Conservation (phyloP, 2,329 filamentous ascomycete genomes). For the Didymella sp. region DNA sequence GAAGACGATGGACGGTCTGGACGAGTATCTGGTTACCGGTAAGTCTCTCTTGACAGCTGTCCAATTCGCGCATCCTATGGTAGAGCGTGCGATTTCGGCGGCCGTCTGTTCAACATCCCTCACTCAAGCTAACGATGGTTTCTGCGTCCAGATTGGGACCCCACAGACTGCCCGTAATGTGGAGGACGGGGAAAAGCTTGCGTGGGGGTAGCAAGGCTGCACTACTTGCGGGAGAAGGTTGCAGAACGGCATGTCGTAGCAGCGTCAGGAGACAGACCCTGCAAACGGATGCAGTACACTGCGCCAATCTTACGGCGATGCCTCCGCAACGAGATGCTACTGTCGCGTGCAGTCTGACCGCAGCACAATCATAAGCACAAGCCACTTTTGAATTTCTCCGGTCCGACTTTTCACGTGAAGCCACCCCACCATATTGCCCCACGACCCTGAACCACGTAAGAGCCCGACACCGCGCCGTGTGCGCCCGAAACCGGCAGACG, state of each 20-base stretch:
- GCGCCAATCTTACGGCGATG: slow-evolving; percentile 9
- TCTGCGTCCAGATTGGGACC: slow-evolving; percentile 53
- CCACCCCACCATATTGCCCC: slow-evolving; percentile 21
- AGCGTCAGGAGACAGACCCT: slow-evolving; percentile 5
- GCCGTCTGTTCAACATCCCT: slow-evolving; percentile 10
- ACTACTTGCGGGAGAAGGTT: slow-evolving; percentile 8
- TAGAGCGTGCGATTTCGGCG: slow-evolving; percentile 25
- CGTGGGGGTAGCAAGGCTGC: slow-evolving; percentile 33
- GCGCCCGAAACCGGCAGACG: slow-evolving; percentile 27
- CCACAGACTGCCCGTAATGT: slow-evolving; percentile 50
- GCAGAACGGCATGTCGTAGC: slow-evolving; percentile 14
- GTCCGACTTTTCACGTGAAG: slow-evolving; percentile 16
- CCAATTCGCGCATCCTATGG: not conserved
- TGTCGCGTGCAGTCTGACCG: slow-evolving; percentile 9
- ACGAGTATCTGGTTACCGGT: slow-evolving; percentile 74
- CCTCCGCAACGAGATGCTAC: slow-evolving; percentile 5
- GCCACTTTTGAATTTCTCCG: slow-evolving; percentile 14
- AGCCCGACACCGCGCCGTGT: slow-evolving; percentile 21
- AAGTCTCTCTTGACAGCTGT: slow-evolving; percentile 21
- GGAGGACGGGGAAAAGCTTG: slow-evolving; percentile 24
- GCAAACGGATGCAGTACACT: slow-evolving; percentile 1
- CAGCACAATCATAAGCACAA: no score
- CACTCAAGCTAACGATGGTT: slow-evolving; percentile 25
- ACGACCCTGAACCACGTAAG: slow-evolving; percentile 15
- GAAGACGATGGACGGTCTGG: slow-evolving; percentile 66